A percentile compares a stretch with the other conserved stretches of the same genome.
These are phyloP conservation scores for Ministeria vibrans DNA, from an alignment of 78 protist species.

Conservation along the genomic window DNA sequence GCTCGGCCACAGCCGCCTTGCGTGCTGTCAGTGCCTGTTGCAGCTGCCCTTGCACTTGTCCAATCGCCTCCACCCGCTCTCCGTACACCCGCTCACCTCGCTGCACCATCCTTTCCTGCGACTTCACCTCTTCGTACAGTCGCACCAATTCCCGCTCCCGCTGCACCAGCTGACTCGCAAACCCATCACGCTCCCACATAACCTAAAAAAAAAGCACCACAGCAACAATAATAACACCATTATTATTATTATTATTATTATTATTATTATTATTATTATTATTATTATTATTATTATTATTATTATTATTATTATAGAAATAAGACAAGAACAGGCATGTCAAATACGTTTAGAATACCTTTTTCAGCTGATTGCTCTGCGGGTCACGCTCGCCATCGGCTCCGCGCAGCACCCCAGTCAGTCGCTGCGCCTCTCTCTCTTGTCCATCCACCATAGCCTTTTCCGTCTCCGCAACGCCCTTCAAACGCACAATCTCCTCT, in stretches of 20 bases:
- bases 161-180: constrained; percentile 81
- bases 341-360: too few species aligned
- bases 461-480: constrained; percentile 13
- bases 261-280: too few species aligned
- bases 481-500: background rate
- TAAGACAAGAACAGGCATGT: too few species aligned
- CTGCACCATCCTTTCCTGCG: constrained; percentile 69
- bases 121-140: constrained; percentile 80
- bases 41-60: too few species aligned
- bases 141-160: constrained; percentile 88
- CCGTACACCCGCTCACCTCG: constrained; percentile 75
- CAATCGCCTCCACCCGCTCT: constrained; percentile 55
- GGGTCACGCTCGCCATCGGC: constrained; percentile 53
- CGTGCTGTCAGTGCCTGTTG: too few species aligned
- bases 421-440: constrained; percentile 48
- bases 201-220: too few species aligned
- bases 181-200: constrained; percentile 69
- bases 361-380: constrained; percentile 62
- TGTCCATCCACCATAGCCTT: constrained; percentile 22
- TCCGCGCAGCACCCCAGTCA: constrained; percentile 58
- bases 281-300: too few species aligned
- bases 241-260: too few species aligned
- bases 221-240: too few species aligned
- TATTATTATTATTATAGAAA: too few species aligned
- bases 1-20: too few species aligned